These are phyloP conservation scores for Sesbania bispinosa DNA, from an alignment of 306 rosid species.

Conservation along the genomic window DNA sequence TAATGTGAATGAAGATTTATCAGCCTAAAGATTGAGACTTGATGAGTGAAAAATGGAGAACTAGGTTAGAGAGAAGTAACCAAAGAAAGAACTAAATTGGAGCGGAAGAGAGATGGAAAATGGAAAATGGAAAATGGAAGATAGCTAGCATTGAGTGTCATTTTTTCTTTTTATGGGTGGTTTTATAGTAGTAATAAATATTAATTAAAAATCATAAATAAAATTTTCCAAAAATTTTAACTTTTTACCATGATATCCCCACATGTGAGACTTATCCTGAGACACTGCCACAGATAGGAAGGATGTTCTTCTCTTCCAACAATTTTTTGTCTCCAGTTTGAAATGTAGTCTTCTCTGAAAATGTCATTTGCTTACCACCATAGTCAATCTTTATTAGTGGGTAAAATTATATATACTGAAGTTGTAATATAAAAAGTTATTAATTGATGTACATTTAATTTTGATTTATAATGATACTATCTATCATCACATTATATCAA, in stretches of 20 bases:
- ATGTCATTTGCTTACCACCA: neutral
- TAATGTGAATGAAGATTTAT: constrained; percentile 13
- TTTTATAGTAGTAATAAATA: neutral
- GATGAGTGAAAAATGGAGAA: constrained; percentile 27
- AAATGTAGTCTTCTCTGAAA: neutral
- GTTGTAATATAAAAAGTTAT: too few relatives aligned
- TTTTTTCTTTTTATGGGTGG: neutral
- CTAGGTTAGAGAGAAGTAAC: constrained; percentile 39
- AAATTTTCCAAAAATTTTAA: too few relatives aligned
- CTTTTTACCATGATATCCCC: neutral
- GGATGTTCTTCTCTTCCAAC: neutral
- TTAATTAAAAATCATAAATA: neutral
- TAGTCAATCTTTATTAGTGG: neutral
- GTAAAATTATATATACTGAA: too few relatives aligned
- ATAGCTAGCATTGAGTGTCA: neutral
- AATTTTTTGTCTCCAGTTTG: neutral
- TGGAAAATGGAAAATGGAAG: constrained; percentile 4
- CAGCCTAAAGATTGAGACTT: constrained; percentile 32
- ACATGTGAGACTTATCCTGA: neutral
- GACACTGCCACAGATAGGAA: neutral
- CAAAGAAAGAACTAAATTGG: constrained; percentile 25
- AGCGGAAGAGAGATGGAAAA: constrained; percentile 25
- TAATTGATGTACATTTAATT: too few relatives aligned
- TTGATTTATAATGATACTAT: too few relatives aligned
- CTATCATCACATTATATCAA: too few relatives aligned